Evolutionary conservation across 2,329 filamentous ascomycete genomes (phyloP), one percentile per base, ranked within the genome.

Genomic region (Trichoderma lentiforme): DNA sequence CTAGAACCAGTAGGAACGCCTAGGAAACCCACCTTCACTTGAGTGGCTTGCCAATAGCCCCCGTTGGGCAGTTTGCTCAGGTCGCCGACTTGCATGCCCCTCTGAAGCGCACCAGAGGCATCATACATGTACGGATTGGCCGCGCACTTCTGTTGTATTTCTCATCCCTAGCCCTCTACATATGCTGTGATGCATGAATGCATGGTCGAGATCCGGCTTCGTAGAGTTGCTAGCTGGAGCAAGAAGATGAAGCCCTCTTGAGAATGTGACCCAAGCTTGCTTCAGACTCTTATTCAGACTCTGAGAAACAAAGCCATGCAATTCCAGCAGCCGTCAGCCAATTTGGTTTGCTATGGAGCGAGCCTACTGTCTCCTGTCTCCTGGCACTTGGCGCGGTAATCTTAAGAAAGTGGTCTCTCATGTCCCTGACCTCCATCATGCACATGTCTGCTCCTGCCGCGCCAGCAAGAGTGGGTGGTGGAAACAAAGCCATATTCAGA

Each of bases 21-120:
- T 36, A n/a, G 51, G 5, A 67, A 18, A 18, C 15, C 24, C 51
- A 43, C 53, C 18, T 21, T 15, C 24, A 15, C 18, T 32, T 2
- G 34, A 67, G 47, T 58, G 51, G 64, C 64, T 67, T 43, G 11
- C 64, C 34, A 57, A 67, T 67, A 58, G 64, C 32, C 64, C n/a
- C 32, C 34, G 51, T 51, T 57, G 56, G 18, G 11, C n/a, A 1
- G 64, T 58, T 67, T 67, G 64, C 34, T 15, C 32, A 14, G 24
- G 34, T 21, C 15, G 51, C 24, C 26, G 18, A 36, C n/a, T 58
- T 18, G 28, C 43, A 32, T 65, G n/a, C 47, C n/a, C n/a, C 34
- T 36, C 30, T 26, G 18, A 39, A 57, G 9, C 51, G 9, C 47
- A 28, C 24, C 51, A 3, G 26, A 24, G 32, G 4, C 51, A 56